Base-by-base conservation (phyloP, 176 grass and related monocot species). In the Carex parvula region DNA sequence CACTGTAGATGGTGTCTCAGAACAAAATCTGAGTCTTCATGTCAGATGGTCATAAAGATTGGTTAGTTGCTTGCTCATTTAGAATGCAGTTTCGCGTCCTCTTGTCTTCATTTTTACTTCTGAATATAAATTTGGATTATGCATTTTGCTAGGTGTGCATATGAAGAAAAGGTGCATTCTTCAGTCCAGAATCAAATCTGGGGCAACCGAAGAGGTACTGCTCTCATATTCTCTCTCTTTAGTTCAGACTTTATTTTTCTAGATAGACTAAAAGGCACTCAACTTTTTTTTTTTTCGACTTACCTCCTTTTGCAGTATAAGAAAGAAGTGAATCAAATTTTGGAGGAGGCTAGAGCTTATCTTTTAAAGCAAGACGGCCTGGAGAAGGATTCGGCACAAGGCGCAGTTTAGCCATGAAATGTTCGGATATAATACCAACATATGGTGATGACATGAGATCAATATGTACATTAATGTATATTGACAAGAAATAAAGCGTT, bases 81-180 rank as follows among this genome's bases (percentile, higher is more conserved):
- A 69, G 57, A 54, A 24, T 76, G 1, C 21, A 77, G 22, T 57
- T 77, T 24, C 16, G 15, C 3, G 13, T 3, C 55, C 0, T 17
- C 32, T 6, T 4, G 56, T 32, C 14, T 54, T 30, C 10, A 77
- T 54, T 69, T 78, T 78, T 24, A 54, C 15, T 79, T 54, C 20
- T 61, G 57, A 26, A 83, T 65, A 59, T 70, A 81, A 32, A 80
- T 58, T 67, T 79, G 39, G 67, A 82, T 79, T 84, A 65, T 87
- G 33, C 14, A 85, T 83, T 60, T 35, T 87, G 71, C 46, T 83
- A 98, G 95, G 95, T 63, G 86, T 98, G 85, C 87, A 93, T 86
- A 93, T 98, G 89, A 95, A 92, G 88, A 98, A 95, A 89, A 90
- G 95, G 95, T 98, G 95, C 84, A 98, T 98, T 88, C 42, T 98